Evolutionary conservation across 108 stramenopile species (phyloP).

Genomic region (Nannochloropsis gaditana): DNA sequence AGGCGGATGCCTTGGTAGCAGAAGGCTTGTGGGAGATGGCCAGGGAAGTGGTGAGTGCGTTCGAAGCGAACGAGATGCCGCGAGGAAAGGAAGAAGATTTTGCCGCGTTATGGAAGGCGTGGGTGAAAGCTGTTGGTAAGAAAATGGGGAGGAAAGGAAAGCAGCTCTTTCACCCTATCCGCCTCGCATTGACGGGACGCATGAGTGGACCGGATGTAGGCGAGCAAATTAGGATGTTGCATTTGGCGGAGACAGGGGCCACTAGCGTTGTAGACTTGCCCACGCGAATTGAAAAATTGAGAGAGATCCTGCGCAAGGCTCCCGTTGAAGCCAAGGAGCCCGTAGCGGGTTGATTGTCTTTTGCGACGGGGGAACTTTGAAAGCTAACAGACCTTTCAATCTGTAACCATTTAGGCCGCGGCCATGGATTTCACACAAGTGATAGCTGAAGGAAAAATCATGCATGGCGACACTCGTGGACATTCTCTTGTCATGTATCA

Average conservation of each 20-base stretch:
- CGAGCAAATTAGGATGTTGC: constrained; percentile 73
- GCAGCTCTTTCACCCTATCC: constrained; percentile 83
- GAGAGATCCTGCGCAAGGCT: neutral
- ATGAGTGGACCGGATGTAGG: constrained; percentile 96
- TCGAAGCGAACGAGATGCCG: constrained; percentile 60
- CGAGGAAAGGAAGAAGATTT: constrained; percentile 43
- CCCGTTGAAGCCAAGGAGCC: constrained; percentile 6
- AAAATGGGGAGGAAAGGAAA: constrained; percentile 76
- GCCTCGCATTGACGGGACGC: constrained; percentile 83
- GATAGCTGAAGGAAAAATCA: no score
- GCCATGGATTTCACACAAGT: no score
- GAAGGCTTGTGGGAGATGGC: constrained; percentile 42
- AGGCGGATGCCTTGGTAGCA: constrained; percentile 42
- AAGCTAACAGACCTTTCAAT: no score
- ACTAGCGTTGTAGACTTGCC: neutral
- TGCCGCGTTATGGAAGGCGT: constrained; percentile 60
- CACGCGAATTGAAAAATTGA: neutral
- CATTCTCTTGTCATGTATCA: no score
- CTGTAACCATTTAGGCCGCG: no score
- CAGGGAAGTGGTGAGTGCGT: constrained; percentile 62
- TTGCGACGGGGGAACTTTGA: no score
- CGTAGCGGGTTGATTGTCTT: neutral
- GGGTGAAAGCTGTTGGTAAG: constrained; percentile 77
- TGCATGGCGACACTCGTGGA: no score
- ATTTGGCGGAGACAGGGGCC: constrained; percentile 35